Percentiles rank a stretch among this genome's conserved stretches.
phyloP scores from a whole-genome alignment of 2,329 filamentous ascomycete genomes.

The Trichophyton mentagrophytes region DNA sequence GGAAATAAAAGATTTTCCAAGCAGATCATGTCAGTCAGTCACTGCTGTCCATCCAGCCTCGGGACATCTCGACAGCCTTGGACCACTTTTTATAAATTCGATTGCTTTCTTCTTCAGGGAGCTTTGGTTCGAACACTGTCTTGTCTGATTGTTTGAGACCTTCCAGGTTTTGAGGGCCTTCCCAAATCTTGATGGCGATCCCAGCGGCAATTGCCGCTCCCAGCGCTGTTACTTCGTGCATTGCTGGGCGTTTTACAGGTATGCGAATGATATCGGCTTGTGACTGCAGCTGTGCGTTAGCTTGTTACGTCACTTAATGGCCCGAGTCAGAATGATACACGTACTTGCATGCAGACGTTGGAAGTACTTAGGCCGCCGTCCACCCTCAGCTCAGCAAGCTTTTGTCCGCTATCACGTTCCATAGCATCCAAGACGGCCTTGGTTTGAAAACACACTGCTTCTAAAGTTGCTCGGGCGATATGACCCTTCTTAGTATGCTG shows the following conservation, averaged over 20 bases:
- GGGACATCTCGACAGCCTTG: constrained; percentile 66
- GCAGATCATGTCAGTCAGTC: constrained; percentile 12
- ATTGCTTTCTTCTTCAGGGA: constrained; percentile 45
- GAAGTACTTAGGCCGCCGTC: constrained; percentile 86
- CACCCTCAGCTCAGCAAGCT: constrained; percentile 62
- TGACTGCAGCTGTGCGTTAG: constrained; percentile 38
- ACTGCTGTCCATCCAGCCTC: constrained; percentile 46
- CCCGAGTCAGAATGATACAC: constrained; percentile 14
- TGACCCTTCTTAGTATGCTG: constrained; percentile 76
- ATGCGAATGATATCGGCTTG: constrained; percentile 80
- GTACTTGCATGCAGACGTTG: constrained; percentile 70
- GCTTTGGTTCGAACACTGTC: constrained; percentile 56
- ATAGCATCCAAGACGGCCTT: constrained; percentile 86
- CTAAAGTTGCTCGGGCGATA: constrained; percentile 76
- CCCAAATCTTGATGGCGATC: constrained; percentile 71
- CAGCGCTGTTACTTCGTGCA: constrained; percentile 82
- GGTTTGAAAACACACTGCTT: constrained; percentile 86
- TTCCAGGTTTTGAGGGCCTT: constrained; percentile 58
- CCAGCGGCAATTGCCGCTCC: constrained; percentile 82
- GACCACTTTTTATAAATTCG: constrained; percentile 60
- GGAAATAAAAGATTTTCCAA: neutral
- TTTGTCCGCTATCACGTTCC: constrained; percentile 70
- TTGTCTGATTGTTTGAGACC: constrained; percentile 57
- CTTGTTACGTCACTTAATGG: constrained; percentile 3
- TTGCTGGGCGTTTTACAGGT: constrained; percentile 67